phyloP scores from a whole-genome alignment of 2,329 filamentous ascomycete genomes.

The Endoconidiophora laricicola region DNA sequence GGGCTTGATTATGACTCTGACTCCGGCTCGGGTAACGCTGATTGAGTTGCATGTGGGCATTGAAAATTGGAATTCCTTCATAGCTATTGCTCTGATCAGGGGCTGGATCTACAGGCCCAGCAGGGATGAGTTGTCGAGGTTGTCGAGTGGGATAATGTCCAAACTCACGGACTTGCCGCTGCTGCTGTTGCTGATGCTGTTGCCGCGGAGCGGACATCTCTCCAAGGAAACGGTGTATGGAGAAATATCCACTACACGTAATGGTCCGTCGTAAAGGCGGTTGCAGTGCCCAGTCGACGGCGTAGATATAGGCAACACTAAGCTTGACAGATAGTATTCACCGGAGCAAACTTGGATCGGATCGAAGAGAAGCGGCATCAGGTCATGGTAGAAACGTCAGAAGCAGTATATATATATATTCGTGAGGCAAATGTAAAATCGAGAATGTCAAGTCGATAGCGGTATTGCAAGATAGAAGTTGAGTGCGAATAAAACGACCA shows the following conservation, averaged over 20 bases:
- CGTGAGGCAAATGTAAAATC: no score
- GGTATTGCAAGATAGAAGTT: no score
- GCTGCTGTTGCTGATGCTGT: not conserved
- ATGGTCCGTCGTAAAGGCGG: no score
- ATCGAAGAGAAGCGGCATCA: not conserved
- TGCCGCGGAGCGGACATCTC: conserved; percentile 1
- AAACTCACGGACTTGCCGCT: conserved; percentile 6
- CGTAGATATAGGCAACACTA: no score
- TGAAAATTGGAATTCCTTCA: not conserved
- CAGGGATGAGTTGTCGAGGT: not conserved
- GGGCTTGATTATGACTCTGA: not conserved
- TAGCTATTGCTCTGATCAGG: not conserved
- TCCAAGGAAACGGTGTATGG: no score
- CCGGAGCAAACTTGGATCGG: no score
- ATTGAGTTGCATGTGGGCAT: not conserved
- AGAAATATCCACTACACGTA: no score
- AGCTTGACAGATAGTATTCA: no score
- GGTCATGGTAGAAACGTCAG: not conserved
- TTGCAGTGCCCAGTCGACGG: no score
- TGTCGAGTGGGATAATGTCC: not conserved
- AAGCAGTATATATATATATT: no score
- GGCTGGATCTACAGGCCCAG: conserved; percentile 1
- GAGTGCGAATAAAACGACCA: no score
- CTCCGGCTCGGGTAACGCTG: not conserved
- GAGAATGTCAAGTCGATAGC: no score